Conservation (phyloP, 805 yeast genomes). For the Wickerhamomyces ciferrii region DNA sequence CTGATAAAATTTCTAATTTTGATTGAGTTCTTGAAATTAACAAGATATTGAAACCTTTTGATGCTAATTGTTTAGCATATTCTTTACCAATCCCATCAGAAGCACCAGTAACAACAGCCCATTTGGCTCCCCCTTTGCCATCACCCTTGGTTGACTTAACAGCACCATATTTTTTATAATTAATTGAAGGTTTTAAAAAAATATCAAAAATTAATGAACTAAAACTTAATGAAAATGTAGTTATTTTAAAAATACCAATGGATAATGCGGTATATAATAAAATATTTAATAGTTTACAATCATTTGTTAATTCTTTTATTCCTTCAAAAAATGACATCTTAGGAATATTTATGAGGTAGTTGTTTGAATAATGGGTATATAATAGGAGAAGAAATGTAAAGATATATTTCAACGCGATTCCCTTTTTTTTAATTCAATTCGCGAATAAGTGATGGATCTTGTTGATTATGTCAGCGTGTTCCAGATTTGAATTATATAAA, state of each 20-base stretch:
- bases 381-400: too few relatives aligned
- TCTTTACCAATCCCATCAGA: conserved; percentile 98
- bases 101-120: conserved; percentile 98
- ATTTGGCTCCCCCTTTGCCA: conserved; percentile 26
- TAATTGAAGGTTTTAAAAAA: conserved; percentile 55
- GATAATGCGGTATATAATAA: conserved; percentile 38
- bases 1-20: conserved; percentile 63
- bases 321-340: conserved; percentile 12
- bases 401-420: too few relatives aligned
- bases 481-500: too few relatives aligned
- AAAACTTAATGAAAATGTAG: conserved; percentile 44
- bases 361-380: too few relatives aligned
- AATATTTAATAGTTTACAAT: conserved; percentile 10
- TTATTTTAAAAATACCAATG: conserved; percentile 60
- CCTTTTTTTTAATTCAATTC: too few relatives aligned
- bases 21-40: conserved; percentile 80
- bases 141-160: conserved; percentile 39
- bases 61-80: conserved; percentile 80
- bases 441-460: too few relatives aligned
- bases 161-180: conserved; percentile 71
- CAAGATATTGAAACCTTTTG: conserved; percentile 75
- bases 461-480: too few relatives aligned
- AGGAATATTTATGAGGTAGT: too few relatives aligned
- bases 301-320: conserved; percentile 6
- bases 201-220: conserved; percentile 53